These are phyloP conservation scores for Lasiodiplodia gonubiensis DNA, from an alignment of 2,329 filamentous ascomycete genomes.

Conservation along the genomic window DNA sequence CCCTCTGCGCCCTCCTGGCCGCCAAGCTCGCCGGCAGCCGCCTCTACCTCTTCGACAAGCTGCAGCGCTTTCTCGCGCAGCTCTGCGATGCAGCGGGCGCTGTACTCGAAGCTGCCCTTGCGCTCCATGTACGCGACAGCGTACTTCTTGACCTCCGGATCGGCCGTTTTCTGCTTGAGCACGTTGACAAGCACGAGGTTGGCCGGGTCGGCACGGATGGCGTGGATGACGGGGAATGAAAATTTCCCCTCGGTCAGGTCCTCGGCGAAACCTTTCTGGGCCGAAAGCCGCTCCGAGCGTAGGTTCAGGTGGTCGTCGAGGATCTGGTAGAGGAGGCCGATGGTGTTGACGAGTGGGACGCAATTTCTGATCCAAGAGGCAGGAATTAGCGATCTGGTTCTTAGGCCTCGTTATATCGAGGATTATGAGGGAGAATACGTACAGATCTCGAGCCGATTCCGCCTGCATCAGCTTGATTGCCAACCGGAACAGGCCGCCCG, in stretches of 20 bases:
- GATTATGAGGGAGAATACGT: conserved; percentile 29
- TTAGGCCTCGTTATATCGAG: background rate
- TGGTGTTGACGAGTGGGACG: conserved; percentile 81
- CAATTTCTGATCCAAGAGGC: conserved; percentile 62
- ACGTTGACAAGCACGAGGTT: conserved; percentile 89
- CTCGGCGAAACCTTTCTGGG: conserved; percentile 91
- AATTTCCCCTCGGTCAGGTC: conserved; percentile 98
- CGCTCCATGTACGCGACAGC: conserved; percentile 89
- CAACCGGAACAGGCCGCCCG: conserved; percentile 82
- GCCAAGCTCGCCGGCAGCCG: conserved; percentile 37
- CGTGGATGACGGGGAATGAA: conserved; percentile 93
- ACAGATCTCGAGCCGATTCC: conserved; percentile 61
- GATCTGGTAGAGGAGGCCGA: conserved; percentile 89
- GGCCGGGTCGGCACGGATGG: conserved; percentile 75
- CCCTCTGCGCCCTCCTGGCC: conserved; percentile 46
- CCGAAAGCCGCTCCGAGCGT: conserved; percentile 44
- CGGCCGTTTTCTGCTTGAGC: conserved; percentile 83
- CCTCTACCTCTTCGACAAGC: conserved; percentile 50
- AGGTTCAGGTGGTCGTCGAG: conserved; percentile 95
- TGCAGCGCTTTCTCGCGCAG: conserved; percentile 51
- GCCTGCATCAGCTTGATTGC: conserved; percentile 89
- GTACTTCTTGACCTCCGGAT: conserved; percentile 88
- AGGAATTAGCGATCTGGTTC: background rate
- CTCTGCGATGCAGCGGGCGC: conserved; percentile 62
- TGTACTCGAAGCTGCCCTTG: conserved; percentile 90